phyloP scores from a whole-genome alignment of 176 grass and related monocot genomes.

The Cenchrus fungigraminus region DNA sequence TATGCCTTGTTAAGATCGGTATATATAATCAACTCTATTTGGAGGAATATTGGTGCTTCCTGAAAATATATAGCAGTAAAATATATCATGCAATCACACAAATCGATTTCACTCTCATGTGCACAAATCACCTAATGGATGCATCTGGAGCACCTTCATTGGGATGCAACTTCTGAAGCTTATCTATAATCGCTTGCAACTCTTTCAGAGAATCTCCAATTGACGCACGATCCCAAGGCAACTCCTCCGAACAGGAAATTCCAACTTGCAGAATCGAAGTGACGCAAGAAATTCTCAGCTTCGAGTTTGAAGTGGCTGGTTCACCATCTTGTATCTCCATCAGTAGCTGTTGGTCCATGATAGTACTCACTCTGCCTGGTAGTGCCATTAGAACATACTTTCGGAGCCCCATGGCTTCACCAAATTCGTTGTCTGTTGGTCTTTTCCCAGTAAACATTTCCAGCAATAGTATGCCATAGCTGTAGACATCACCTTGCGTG shows the following conservation, averaged over 20 bases:
- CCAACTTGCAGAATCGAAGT: slow-evolving; percentile 16
- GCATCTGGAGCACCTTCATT: not conserved
- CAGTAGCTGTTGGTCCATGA: not conserved
- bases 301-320: not conserved
- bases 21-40: too few relatives aligned
- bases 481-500: slow-evolving; percentile 34
- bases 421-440: slow-evolving; percentile 10
- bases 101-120: too few relatives aligned
- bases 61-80: too few relatives aligned
- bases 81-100: too few relatives aligned
- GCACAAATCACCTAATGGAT: too few relatives aligned
- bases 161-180: not conserved
- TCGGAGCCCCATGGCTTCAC: not conserved
- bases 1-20: too few relatives aligned
- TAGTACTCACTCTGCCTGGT: not conserved
- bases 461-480: slow-evolving; percentile 34
- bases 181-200: not conserved
- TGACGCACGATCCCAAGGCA: not conserved
- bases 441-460: slow-evolving; percentile 42
- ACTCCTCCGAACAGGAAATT: not conserved
- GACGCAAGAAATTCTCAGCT: not conserved
- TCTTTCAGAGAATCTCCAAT: slow-evolving; percentile 1
- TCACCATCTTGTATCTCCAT: not conserved
- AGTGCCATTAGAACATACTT: not conserved
- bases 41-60: too few relatives aligned